phyloP scores from a whole-genome alignment of 805 yeast genomes.

The Lipomyces sp. region DNA sequence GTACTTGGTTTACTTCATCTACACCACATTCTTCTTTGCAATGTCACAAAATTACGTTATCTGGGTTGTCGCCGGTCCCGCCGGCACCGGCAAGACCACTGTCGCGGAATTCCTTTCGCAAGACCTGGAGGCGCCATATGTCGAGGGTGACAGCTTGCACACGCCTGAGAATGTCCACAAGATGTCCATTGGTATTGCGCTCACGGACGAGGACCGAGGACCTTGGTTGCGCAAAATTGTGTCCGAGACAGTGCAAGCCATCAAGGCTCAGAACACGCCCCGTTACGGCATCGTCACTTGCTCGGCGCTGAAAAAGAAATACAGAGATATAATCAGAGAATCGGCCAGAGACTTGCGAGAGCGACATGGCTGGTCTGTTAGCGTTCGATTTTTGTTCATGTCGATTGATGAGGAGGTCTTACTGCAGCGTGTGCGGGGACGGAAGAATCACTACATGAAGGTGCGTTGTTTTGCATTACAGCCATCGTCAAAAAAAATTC shows the following conservation, averaged over 20 bases:
- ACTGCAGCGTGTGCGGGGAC: slow-evolving; percentile 59
- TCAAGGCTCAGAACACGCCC: slow-evolving; percentile 37
- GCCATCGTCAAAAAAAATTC: neutral
- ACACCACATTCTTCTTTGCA: neutral
- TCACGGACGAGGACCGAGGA: slow-evolving; percentile 90
- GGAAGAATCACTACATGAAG: slow-evolving; percentile 87
- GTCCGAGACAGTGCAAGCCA: slow-evolving; percentile 47
- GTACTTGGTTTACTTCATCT: neutral
- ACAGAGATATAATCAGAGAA: slow-evolving; percentile 65
- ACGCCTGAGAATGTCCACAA: slow-evolving; percentile 64
- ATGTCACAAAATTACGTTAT: slow-evolving; percentile 23
- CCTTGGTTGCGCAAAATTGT: slow-evolving; percentile 72
- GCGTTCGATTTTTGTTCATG: slow-evolving; percentile 67
- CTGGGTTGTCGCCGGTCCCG: slow-evolving; percentile 79
- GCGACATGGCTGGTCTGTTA: slow-evolving; percentile 39
- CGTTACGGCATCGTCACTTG: slow-evolving; percentile 68
- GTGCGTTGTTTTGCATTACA: slow-evolving; percentile 29
- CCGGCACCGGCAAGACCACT: slow-evolving; percentile 94
- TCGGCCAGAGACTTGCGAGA: slow-evolving; percentile 40
- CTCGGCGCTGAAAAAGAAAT: slow-evolving; percentile 76
- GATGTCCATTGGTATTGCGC: slow-evolving; percentile 80
- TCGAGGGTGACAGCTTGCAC: slow-evolving; percentile 76
- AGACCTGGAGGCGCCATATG: slow-evolving; percentile 56
- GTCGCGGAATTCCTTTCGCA: slow-evolving; percentile 60
- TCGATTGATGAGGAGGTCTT: slow-evolving; percentile 68